Conservation (phyloP, 805 yeast genomes). For the Kazachstania psychrophila region DNA sequence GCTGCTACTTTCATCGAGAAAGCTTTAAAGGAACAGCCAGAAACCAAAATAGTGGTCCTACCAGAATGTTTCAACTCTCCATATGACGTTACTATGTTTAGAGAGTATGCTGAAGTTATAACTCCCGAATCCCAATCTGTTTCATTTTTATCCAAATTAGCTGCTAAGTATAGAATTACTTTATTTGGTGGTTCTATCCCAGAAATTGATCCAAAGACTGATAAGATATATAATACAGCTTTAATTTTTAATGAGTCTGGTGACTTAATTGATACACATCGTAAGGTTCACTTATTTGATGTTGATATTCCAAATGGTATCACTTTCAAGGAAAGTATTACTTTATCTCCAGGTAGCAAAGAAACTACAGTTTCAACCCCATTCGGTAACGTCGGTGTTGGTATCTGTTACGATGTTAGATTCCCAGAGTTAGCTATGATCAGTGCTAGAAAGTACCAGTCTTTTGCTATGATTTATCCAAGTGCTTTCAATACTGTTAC, state of each 20-base stretch:
- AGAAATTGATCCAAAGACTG: constrained; percentile 50
- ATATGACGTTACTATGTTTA: constrained; percentile 77
- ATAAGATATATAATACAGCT: constrained; percentile 61
- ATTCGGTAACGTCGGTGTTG: constrained; percentile 52
- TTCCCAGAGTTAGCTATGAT: constrained; percentile 69
- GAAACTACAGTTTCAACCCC: constrained; percentile 49
- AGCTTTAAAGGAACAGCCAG: constrained; percentile 50
- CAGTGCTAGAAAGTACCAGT: constrained; percentile 51
- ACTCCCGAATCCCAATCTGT: constrained; percentile 53
- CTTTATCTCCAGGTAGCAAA: constrained; percentile 69
- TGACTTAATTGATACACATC: constrained; percentile 71
- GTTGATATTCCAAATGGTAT: constrained; percentile 88
- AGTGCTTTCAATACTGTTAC: constrained; percentile 81
- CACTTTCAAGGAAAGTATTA: constrained; percentile 71
- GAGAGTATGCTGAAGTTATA: constrained; percentile 79
- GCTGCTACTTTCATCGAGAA: constrained; percentile 54
- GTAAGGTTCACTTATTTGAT: constrained; percentile 87
- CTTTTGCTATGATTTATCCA: constrained; percentile 73
- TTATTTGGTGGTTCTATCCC: constrained; percentile 92
- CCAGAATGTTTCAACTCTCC: constrained; percentile 98
- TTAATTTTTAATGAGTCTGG: constrained; percentile 67
- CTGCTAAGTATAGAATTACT: constrained; percentile 52
- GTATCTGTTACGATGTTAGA: constrained; percentile 76
- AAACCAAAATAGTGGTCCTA: constrained; percentile 67
- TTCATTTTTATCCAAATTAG: constrained; percentile 50